A percentile compares a stretch with the other conserved stretches of the same genome.
Evolutionary conservation across 1,284 basidiomycete species (phyloP).

Genomic region (Chiua sp.): DNA sequence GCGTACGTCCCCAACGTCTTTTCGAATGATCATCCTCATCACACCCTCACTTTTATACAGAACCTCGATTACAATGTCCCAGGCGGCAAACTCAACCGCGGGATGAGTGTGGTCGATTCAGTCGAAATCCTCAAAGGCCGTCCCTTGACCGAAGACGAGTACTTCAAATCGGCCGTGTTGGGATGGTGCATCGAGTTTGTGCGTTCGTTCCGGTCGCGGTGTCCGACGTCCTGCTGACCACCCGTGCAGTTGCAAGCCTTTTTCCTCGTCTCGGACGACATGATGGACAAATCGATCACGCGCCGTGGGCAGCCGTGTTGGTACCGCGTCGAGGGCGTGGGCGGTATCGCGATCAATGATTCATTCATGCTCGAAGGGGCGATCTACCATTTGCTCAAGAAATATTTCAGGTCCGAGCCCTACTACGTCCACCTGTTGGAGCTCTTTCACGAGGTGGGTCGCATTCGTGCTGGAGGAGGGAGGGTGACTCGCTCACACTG

Average conservation of each 20-base stretch:
- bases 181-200: constrained; percentile 97
- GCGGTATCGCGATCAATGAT: constrained; percentile 95
- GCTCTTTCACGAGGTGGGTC: constrained; percentile 70
- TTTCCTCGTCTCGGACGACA: constrained; percentile 98
- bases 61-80: constrained; percentile 95
- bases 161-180: constrained; percentile 87
- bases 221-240: background rate
- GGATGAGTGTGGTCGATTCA: constrained; percentile 94
- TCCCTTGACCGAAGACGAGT: constrained; percentile 79
- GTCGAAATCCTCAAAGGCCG: constrained; percentile 87
- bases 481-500: constrained; percentile 29
- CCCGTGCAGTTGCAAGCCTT: constrained; percentile 91
- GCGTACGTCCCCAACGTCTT: constrained; percentile 34
- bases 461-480: background rate
- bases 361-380: constrained; percentile 96
- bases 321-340: constrained; percentile 82
- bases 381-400: constrained; percentile 92
- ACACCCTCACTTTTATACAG: constrained; percentile 44
- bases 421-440: constrained; percentile 93
- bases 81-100: constrained; percentile 96
- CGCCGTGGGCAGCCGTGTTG: constrained; percentile 99
- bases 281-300: constrained; percentile 96
- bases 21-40: background rate
- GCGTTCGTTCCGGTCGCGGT: background rate
- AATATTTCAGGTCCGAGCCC: constrained; percentile 81